Conservation (phyloP, 129 eudicot species). For the Ambrosia artemisiifolia region DNA sequence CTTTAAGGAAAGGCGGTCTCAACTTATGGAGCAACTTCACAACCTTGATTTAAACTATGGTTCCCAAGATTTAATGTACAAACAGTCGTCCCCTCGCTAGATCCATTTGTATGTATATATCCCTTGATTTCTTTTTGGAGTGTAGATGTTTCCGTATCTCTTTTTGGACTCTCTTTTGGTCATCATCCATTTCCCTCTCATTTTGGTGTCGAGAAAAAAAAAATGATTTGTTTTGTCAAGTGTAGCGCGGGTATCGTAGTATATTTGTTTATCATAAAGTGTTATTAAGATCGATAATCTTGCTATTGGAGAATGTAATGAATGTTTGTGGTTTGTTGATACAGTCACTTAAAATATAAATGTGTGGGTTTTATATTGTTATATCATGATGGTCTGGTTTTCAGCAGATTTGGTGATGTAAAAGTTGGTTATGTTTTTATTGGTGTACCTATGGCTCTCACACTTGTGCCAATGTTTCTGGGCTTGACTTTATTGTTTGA, state of each 20-base stretch:
- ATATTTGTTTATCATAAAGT: conserved; percentile 30
- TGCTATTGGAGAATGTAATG: conserved; percentile 25
- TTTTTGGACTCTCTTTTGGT: neutral
- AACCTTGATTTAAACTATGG: conserved; percentile 74
- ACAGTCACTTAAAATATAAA: conserved; percentile 4
- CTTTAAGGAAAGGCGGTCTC: conserved; percentile 91
- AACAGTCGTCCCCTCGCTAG: conserved; percentile 80
- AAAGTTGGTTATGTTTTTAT: neutral
- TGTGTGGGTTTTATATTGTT: neutral
- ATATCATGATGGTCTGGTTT: too few relatives aligned
- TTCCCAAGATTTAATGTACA: conserved; percentile 63
- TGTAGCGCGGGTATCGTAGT: conserved; percentile 21
- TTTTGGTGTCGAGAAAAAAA: conserved; percentile 18
- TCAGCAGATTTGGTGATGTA: too few relatives aligned
- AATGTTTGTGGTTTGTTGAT: conserved; percentile 23
- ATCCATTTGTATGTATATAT: conserved; percentile 39
- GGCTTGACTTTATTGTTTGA: too few relatives aligned
- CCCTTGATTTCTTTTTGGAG: conserved; percentile 31
- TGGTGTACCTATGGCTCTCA: neutral
- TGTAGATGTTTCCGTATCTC: conserved; percentile 22
- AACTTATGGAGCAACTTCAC: conserved; percentile 94
- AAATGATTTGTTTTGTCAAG: conserved; percentile 14
- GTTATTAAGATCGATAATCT: conserved; percentile 15
- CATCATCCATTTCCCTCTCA: neutral
- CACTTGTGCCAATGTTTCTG: too few relatives aligned